A percentile compares a stretch with the other conserved stretches of the same genome.
Evolutionary conservation across 2,329 filamentous ascomycete species (phyloP).

Genomic region (Fusarium sp.): DNA sequence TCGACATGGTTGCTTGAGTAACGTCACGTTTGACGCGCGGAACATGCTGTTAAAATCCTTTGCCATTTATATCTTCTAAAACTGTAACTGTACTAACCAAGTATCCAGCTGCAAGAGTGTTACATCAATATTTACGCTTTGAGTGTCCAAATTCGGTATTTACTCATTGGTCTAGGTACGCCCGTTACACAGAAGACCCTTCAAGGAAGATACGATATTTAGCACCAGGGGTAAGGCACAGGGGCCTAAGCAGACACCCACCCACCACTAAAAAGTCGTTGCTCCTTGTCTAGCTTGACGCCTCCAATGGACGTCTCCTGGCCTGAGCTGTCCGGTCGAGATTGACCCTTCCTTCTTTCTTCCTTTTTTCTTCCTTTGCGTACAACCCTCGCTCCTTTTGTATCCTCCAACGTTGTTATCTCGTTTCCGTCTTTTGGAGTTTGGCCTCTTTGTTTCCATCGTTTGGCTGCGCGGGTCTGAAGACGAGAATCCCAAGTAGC

Average conservation of each 20-base stretch:
- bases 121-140: too few species aligned
- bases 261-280: conserved; percentile 12
- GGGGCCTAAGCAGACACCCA: too few species aligned
- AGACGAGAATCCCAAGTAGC: conserved; percentile 3
- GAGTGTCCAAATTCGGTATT: too few species aligned
- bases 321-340: conserved; percentile 6
- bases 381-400: conserved; percentile 7
- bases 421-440: conserved; percentile 1
- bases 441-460: conserved; percentile 1
- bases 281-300: conserved; percentile 3
- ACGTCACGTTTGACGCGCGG: too few species aligned
- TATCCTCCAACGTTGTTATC: conserved; percentile 2
- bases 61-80: too few species aligned
- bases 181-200: conserved; percentile 6
- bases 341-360: conserved; percentile 19
- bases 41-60: too few species aligned
- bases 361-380: too few species aligned
- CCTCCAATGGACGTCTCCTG: conserved; percentile 13
- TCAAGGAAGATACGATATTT: conserved; percentile 10
- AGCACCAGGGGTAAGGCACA: conserved; percentile 1
- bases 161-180: not conserved
- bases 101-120: too few species aligned
- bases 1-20: too few species aligned
- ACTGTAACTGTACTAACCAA: too few species aligned
- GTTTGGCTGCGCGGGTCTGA: not conserved